Base-by-base conservation (phyloP, 1,139 yeast species). In the Candida pseudocylindracea region DNA sequence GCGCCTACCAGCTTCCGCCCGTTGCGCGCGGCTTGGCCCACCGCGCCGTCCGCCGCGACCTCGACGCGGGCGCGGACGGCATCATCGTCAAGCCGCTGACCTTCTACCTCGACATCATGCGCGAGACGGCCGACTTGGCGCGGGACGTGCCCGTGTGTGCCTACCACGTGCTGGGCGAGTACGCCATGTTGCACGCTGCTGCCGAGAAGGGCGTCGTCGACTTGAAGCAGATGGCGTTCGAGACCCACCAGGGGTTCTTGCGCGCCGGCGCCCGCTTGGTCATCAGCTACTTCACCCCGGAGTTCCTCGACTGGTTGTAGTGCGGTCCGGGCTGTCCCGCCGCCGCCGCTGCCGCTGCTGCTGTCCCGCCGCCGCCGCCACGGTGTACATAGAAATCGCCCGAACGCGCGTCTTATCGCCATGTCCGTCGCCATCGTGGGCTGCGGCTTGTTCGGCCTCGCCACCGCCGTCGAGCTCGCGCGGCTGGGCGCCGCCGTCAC, bases 161-260 rank as follows among this genome's bases (percentile, higher is more conserved):
- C 24, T 88, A 88, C 53, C 98, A 91, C 51, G 99, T 88, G 27
- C 72, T 91, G 51, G 99, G 99, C 32, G 99, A 88, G 54, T 88
- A 70, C 49, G 95, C 98, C 33, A 88, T 91, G 98, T 57, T 88
- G 41, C 93, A 85, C 49, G 98, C 98, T 8, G 98, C 95, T 33
- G 96, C 96, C 26, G 95, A 85, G 45, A 85, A 85, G 61, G 93
- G 93, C 24, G 67, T 85, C 36, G 80, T 75, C 37, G 96, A 88
- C 50, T 63, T 91, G 52, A 76, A 81, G 52, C 63, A 70, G 8
- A 76, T 88, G 54, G 98, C 95, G 0, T 79, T 78, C 46, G 99
- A 88, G 54, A 62, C 92, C 34, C 94, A 88, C 43, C 64, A 79
- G 41, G 96, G 98, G 2, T 73, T 79, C 45, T 61, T 88, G 41